Evolutionary conservation across 176 grass and related monocot species (phyloP), one percentile per base, ranked within the genome.

Genomic region (Aegilops tauschii): DNA sequence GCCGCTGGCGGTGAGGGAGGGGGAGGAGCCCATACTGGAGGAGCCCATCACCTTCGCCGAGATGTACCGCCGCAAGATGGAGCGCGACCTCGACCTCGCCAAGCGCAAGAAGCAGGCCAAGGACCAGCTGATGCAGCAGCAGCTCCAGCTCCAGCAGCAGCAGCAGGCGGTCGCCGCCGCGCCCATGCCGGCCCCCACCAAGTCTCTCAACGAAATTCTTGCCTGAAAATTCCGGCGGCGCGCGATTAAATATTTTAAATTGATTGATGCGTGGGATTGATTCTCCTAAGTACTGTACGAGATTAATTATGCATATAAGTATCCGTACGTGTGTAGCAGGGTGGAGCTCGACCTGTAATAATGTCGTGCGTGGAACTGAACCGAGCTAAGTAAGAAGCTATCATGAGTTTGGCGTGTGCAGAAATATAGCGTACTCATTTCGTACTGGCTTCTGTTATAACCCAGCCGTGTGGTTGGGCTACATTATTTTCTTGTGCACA

Each of bases 61-160:
- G 87, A 96, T 98, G 92, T 98, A 98, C 86, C 62, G 87, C 10
- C 88, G 92, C 88, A 94, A 96, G 92, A 98, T 98, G 97, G 73
- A 74, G 17, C 75, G 80, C 16, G 93, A 96, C 77, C 39, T 98
- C 34, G 88, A 96, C 87, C 84, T 92, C 10, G 92, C 90, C 71
- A 91, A 69, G 82, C 83, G 89, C 85, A 98, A 98, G 92, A 98
- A 98, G 88, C 20, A 94, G 76, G 90, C 89, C 64, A 93, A 85
- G 69, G 37, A 80, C 2, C 29, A 61, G 52, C 5, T 59, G 6
- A 78, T 61, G 47, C 18, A 88, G 87, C 63, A 91, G 84, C 56
- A 59, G 56, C 56, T 59, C 17, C 56, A 59, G 56, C 20, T 67
- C 72, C 70, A 66, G 73, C 12, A 18, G 80, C n/a, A 23, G 47